Evolutionary conservation across 768 basidiomycete species (phyloP), one percentile per base, ranked within the genome.

Genomic region (Calocybe cyanea): DNA sequence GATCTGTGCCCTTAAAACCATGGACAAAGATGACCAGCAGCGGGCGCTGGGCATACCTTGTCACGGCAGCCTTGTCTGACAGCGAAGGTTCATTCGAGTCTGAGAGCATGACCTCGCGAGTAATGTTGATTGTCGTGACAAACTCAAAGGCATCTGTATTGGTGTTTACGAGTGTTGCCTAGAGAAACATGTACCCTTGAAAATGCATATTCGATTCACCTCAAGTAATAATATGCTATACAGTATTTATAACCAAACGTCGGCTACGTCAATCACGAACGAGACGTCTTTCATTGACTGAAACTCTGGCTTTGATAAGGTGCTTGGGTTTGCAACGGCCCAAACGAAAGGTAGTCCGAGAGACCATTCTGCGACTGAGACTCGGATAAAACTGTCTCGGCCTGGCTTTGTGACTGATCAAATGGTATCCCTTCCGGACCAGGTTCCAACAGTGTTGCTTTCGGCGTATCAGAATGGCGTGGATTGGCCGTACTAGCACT

Each of bases 11-110:
- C 52, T 76, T 76, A 61, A 72, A 90, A 61, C 89, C 90, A 54
- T 92, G 90, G 21, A 92, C 83, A 58, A 89, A 92, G 31, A 91
- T 68, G 45, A 89, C 59, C 30, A 91, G 72, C 3, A 92, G 64
- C 6, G 74, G 51, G n/a, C 81, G 78, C 21, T 68, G 53, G 28
- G 60, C 49, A 2, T 36, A 17, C 23, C 56, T 62, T 7, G 51
- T 51, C 18, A 57, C 43, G n/a, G 57, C 56, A 23, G 41, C 41
- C n/a, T 14, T 28, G 17, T 9, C 15, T 3, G 20, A 49, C n/a
- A 18, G 21, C n/a, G 24, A 38, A 24, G 24, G 15, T 20, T 3
- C 41, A 7, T 37, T n/a, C 32, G 24, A 17, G n/a, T 15, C 6
- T 11, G 43, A 18, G 24, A 24, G 18, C 35, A 45, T 38, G 3